Base-by-base conservation (phyloP, 1,284 basidiomycete genomes). In the Golubevia pallescens region DNA sequence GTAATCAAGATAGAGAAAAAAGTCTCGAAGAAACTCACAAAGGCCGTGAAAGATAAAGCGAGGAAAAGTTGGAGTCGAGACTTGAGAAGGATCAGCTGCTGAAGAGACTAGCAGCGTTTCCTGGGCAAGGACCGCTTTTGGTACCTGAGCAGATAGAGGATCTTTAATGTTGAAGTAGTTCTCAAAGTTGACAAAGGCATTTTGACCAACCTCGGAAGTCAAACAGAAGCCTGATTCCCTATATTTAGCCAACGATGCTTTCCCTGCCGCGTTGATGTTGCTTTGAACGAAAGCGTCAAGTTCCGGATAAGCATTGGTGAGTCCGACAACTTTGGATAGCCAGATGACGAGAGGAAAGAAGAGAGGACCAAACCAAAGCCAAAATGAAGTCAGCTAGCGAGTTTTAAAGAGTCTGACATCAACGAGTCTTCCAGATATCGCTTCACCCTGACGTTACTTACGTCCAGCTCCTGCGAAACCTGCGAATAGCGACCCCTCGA, bases 31-130 rank as follows among this genome's bases (percentile, higher is more conserved):
- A n/a, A n/a, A 38, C 34, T 38, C 34, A 38, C 34, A 20, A 1
- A 63, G n/a, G 4, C 75, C 75, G 57, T 84, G 81, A 65, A 71
- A 84, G 57, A 79, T 68, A 64, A 74, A 73, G 8, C 71, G 66
- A 0, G 77, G 75, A 62, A 71, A 77, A 42, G 68, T 79, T 38
- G 74, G 77, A 28, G 52, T 60, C 2, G 58, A 60, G 19, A 38
- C 28, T 20, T 60, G 38, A n/a, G 19, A 38, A 28, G 20, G 20
- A 28, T 56, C 20, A 28, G 54, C 61, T 4, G 71, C 66, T 32
- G 71, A 60, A 28, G 60, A 14, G 48, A 67, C 57, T 2, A 76
- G 66, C 24, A 78, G 66, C 32, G 74, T 69, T 57, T 78, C 76
- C 4, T 59, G 20, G 34, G 51, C 62, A 5, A 77, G 58, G 8